Evolutionary conservation across 345 rosid species (phyloP).

Genomic region (Hypericum androsaemum): DNA sequence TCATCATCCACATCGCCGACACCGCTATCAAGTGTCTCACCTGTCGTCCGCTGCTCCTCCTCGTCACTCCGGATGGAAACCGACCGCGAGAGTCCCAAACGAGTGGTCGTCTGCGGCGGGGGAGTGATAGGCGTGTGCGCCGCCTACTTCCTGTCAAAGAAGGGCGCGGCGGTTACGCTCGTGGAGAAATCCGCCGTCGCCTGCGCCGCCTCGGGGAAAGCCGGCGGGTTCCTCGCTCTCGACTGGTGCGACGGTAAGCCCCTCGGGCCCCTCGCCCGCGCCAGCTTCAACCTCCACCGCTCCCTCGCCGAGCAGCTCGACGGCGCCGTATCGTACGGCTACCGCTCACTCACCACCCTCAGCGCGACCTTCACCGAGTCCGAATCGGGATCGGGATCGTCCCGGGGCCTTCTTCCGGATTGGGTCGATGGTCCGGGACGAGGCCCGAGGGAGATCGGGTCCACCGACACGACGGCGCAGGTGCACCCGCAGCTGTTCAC

Average conservation of each 20-base stretch:
- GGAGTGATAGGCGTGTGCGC: constrained; percentile 86
- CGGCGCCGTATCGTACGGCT: constrained; percentile 65
- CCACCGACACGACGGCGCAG: constrained; percentile 64
- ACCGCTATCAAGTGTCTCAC: too few species aligned
- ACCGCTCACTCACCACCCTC: constrained; percentile 57
- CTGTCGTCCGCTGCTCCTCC: constrained; percentile 13
- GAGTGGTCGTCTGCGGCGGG: constrained; percentile 63
- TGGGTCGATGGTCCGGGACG: constrained; percentile 68
- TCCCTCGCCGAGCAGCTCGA: constrained; percentile 62
- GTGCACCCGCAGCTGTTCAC: constrained; percentile 83
- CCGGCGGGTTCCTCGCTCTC: constrained; percentile 82
- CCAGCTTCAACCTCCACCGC: constrained; percentile 80
- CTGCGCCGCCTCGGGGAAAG: constrained; percentile 83
- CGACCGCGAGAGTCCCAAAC: constrained; percentile 17
- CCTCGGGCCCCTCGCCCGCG: constrained; percentile 49
- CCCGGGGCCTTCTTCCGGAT: constrained; percentile 32
- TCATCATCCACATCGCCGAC: too few species aligned
- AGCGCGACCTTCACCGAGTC: constrained; percentile 56
- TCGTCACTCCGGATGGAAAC: constrained; percentile 20
- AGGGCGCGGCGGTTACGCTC: constrained; percentile 58
- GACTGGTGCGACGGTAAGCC: constrained; percentile 88
- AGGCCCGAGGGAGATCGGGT: constrained; percentile 42
- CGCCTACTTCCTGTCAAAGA: constrained; percentile 71
- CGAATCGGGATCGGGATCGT: neutral
- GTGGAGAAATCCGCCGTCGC: constrained; percentile 71